These are phyloP conservation scores for Leccinum arenicola DNA, from an alignment of 768 basidiomycete genomes.

Conservation along the genomic window DNA sequence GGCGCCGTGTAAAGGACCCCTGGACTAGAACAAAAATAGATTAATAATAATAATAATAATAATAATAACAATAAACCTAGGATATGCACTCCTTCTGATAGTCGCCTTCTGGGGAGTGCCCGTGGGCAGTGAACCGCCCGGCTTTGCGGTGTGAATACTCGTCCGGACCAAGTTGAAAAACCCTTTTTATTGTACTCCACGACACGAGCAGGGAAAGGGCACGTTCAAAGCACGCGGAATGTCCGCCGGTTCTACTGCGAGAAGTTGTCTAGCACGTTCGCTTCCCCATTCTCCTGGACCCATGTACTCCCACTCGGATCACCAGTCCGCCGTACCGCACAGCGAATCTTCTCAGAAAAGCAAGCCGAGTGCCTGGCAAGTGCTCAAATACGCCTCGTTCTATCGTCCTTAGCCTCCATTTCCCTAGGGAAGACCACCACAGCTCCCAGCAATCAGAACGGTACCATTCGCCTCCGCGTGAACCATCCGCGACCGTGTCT, in stretches of 20 bases:
- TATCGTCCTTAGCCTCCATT: conserved; percentile 14
- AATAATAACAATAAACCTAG: conserved; percentile 15
- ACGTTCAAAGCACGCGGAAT: conserved; percentile 16
- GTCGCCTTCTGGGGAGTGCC: conserved; percentile 9
- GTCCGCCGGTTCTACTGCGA: conserved; percentile 5
- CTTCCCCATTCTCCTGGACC: conserved; percentile 18
- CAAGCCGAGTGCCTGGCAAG: conserved; percentile 28
- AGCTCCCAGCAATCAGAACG: conserved; percentile 22
- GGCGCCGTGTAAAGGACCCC: conserved; percentile 21
- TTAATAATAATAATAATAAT: conserved; percentile 10
- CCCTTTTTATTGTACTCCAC: background rate
- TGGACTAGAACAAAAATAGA: conserved; percentile 15
- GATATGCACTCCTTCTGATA: conserved; percentile 7
- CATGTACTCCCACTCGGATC: conserved; percentile 33
- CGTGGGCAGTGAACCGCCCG: background rate
- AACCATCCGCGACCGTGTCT: conserved; percentile 22
- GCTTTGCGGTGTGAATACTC: conserved; percentile 17
- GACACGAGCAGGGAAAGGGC: conserved; percentile 2
- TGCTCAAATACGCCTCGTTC: conserved; percentile 23
- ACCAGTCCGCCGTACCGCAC: conserved; percentile 27
- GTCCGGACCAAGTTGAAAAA: conserved; percentile 2
- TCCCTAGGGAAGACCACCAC: conserved; percentile 29
- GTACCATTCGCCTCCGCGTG: conserved; percentile 21
- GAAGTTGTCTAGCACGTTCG: conserved; percentile 15
- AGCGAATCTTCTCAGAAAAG: conserved; percentile 24